These are phyloP conservation scores for Malassezia sympodialis DNA, from an alignment of 1,284 basidiomycete species.

Conservation along the genomic window DNA sequence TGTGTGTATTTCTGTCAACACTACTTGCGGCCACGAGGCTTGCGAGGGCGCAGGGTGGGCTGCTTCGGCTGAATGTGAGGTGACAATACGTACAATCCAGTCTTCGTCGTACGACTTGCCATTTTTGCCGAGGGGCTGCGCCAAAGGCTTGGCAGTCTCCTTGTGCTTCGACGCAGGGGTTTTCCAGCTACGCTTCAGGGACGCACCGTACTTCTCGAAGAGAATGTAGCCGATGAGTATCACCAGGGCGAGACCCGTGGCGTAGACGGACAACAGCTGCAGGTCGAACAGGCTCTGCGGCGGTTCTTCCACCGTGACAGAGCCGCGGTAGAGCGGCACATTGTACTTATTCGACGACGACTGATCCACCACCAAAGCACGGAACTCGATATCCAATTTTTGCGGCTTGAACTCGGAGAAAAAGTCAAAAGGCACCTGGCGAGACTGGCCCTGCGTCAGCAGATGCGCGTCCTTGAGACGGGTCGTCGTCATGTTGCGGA, in stretches of 20 bases:
- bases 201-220: conserved; percentile 21
- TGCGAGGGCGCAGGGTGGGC: conserved; percentile 13
- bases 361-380: conserved; percentile 33
- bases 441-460: conserved; percentile 25
- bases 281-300: conserved; percentile 40
- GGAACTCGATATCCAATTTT: conserved; percentile 37
- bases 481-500: conserved; percentile 46
- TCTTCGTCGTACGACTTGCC: conserved; percentile 21
- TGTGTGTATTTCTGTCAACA: neutral
- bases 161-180: conserved; percentile 9
- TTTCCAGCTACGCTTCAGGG: neutral
- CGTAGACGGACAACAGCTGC: conserved; percentile 39
- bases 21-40: conserved; percentile 4
- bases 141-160: neutral
- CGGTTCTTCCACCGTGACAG: conserved; percentile 41
- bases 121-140: neutral
- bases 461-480: conserved; percentile 35
- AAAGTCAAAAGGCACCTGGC: conserved; percentile 43
- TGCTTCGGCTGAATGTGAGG: conserved; percentile 2
- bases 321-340: conserved; percentile 34
- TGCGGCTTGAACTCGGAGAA: conserved; percentile 46
- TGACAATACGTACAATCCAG: conserved; percentile 18
- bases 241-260: conserved; percentile 20
- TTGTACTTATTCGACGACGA: conserved; percentile 40
- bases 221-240: conserved; percentile 24